Conservation (phyloP, 1,284 basidiomycete genomes). For the Grifola frondosa region DNA sequence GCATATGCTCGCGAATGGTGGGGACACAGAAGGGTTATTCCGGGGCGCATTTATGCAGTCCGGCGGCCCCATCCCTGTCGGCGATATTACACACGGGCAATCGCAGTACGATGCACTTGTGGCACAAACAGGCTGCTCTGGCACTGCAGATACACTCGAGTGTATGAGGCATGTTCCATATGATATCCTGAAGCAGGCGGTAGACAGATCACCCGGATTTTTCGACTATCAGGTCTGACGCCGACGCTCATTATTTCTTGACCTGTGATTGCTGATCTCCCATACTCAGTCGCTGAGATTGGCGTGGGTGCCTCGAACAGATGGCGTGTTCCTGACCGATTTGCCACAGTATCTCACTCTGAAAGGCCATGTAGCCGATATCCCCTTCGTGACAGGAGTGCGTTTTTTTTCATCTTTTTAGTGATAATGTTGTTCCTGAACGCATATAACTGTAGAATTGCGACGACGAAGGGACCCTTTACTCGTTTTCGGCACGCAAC, state of each 20-base stretch:
- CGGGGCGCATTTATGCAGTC: constrained; percentile 33
- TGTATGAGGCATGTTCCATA: constrained; percentile 39
- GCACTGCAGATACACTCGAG: constrained; percentile 34
- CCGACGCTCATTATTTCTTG: too few species aligned
- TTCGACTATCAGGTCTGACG: constrained; percentile 27
- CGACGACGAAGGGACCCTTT: constrained; percentile 36
- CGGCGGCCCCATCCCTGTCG: constrained; percentile 29
- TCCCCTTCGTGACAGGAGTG: constrained; percentile 30
- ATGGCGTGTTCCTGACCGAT: constrained; percentile 31
- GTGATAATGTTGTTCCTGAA: too few species aligned
- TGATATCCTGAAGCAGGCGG: constrained; percentile 29
- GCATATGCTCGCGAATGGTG: constrained; percentile 1
- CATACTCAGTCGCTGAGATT: constrained; percentile 12
- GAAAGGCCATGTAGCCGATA: constrained; percentile 22
- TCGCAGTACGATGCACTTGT: constrained; percentile 32
- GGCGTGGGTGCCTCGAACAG: constrained; percentile 29
- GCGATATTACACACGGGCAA: constrained; percentile 29
- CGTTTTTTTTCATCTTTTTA: too few species aligned
- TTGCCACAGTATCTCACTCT: constrained; percentile 22
- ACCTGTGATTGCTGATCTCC: not conserved
- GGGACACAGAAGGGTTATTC: constrained; percentile 22
- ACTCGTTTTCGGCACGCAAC: constrained; percentile 21
- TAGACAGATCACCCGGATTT: constrained; percentile 29
- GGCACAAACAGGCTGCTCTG: constrained; percentile 24
- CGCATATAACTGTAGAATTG: too few species aligned